A percentile compares a stretch with the other conserved stretches of the same genome.
phyloP scores from a whole-genome alignment of 1,284 basidiomycete species.

The Naganishia albida region DNA sequence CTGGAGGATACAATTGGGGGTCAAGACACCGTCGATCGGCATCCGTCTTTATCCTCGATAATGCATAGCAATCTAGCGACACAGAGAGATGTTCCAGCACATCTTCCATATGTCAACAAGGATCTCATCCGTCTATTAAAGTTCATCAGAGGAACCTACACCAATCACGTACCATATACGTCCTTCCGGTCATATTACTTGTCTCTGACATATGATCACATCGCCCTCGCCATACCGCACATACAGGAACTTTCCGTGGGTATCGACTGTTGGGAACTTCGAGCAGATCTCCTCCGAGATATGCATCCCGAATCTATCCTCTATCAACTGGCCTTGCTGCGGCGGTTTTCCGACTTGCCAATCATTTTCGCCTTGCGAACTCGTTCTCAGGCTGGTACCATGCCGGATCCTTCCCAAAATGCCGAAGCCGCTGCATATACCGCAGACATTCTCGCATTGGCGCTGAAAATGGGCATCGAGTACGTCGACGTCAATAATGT shows the following conservation, averaged over 20 bases:
- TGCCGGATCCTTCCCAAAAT: slow-evolving; percentile 69
- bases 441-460: slow-evolving; percentile 61
- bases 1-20: slow-evolving; percentile 25
- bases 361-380: slow-evolving; percentile 88
- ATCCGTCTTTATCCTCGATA: slow-evolving; percentile 18
- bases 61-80: slow-evolving; percentile 6
- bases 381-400: slow-evolving; percentile 77
- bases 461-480: slow-evolving; percentile 75
- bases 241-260: slow-evolving; percentile 71
- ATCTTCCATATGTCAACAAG: slow-evolving; percentile 24
- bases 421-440: slow-evolving; percentile 69
- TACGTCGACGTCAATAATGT: slow-evolving; percentile 83
- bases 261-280: slow-evolving; percentile 80
- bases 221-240: slow-evolving; percentile 66
- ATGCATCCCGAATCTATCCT: slow-evolving; percentile 53
- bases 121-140: slow-evolving; percentile 66
- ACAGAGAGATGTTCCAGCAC: not conserved
- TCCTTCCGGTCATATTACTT: slow-evolving; percentile 79
- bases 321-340: slow-evolving; percentile 76
- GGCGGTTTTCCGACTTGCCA: slow-evolving; percentile 71
- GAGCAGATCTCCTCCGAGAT: slow-evolving; percentile 73
- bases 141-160: slow-evolving; percentile 70
- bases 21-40: slow-evolving; percentile 19
- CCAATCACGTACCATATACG: slow-evolving; percentile 59
- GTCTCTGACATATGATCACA: slow-evolving; percentile 81